Conservation (phyloP, 495 filamentous ascomycete genomes). For the Podospora appendiculata region DNA sequence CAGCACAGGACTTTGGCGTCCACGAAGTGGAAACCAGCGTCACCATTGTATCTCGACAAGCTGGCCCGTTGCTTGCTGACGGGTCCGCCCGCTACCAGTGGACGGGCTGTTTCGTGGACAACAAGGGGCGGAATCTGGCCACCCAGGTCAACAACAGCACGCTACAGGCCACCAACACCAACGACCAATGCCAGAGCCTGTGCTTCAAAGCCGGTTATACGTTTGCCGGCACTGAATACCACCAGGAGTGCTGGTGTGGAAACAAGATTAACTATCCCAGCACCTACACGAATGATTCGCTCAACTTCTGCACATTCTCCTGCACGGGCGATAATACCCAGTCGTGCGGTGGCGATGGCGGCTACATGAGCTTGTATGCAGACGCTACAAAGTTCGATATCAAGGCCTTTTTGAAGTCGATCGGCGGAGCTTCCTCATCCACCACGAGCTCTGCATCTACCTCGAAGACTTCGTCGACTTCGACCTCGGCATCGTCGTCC, state of each 20-base stretch:
- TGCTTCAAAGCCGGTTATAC: slow-evolving; percentile 28
- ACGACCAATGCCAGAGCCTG: slow-evolving; percentile 26
- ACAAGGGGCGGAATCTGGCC: slow-evolving; percentile 30
- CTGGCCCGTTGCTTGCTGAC: slow-evolving; percentile 24
- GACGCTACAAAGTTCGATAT: slow-evolving; percentile 25
- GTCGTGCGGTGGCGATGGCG: slow-evolving; percentile 34
- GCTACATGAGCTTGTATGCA: slow-evolving; percentile 33
- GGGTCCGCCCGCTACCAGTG: slow-evolving; percentile 29
- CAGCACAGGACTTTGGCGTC: slow-evolving; percentile 8
- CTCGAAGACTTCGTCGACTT: background rate
- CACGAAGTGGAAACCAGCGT: slow-evolving; percentile 29
- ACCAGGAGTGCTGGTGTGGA: slow-evolving; percentile 44
- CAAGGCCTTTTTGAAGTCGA: background rate
- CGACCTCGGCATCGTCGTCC: background rate
- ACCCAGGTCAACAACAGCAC: slow-evolving; percentile 22
- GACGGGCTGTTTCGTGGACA: slow-evolving; percentile 34
- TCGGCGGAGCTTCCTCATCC: background rate
- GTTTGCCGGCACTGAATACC: slow-evolving; percentile 45
- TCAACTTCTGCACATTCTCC: slow-evolving; percentile 21
- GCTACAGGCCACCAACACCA: slow-evolving; percentile 28
- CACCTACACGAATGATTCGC: slow-evolving; percentile 15
- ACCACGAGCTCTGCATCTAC: background rate
- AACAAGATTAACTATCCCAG: slow-evolving; percentile 6
- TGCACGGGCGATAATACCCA: slow-evolving; percentile 27
- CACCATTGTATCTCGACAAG: slow-evolving; percentile 30